A percentile compares a stretch with the other conserved stretches of the same genome.
Conservation (phyloP, 495 filamentous ascomycete genomes). For the Penicillium malachiteum region DNA sequence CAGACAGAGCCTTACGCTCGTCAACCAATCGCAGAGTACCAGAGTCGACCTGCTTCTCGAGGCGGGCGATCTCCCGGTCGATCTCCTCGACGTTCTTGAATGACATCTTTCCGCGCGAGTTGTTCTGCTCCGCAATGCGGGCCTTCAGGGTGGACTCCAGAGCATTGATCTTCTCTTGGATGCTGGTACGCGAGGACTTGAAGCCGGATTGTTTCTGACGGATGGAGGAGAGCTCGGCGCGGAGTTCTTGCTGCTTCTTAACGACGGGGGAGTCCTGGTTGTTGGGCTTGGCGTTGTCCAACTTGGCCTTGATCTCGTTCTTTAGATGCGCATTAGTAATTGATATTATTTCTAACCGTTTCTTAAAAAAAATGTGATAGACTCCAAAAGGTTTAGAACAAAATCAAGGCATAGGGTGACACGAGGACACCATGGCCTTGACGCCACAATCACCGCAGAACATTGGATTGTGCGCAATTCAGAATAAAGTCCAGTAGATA, state of each 20-base stretch:
- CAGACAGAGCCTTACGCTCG: slow-evolving; percentile 87
- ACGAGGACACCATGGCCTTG: slow-evolving; percentile 4
- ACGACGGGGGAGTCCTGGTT: slow-evolving; percentile 70
- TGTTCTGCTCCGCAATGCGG: slow-evolving; percentile 81
- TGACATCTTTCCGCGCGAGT: slow-evolving; percentile 66
- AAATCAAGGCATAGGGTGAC: neutral
- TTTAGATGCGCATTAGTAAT: slow-evolving; percentile 33
- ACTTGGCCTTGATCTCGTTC: slow-evolving; percentile 81
- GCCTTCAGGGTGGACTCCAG: slow-evolving; percentile 80
- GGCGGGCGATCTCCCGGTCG: slow-evolving; percentile 72
- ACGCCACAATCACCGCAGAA: neutral
- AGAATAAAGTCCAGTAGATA: neutral
- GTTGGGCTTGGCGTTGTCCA: slow-evolving; percentile 73
- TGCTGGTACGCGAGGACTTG: slow-evolving; percentile 72
- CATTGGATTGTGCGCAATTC: slow-evolving; percentile 3
- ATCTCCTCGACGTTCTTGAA: slow-evolving; percentile 89
- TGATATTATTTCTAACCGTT: too few species aligned
- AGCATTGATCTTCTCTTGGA: slow-evolving; percentile 81
- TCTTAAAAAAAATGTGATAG: too few species aligned
- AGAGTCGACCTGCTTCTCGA: slow-evolving; percentile 80
- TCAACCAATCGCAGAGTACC: slow-evolving; percentile 92
- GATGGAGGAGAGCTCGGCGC: slow-evolving; percentile 67
- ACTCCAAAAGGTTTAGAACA: neutral
- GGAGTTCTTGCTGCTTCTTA: slow-evolving; percentile 80
- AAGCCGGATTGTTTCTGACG: slow-evolving; percentile 76